These are phyloP conservation scores for Fraxinus anomala DNA, from an alignment of 257 asterid genomes.

Conservation along the genomic window DNA sequence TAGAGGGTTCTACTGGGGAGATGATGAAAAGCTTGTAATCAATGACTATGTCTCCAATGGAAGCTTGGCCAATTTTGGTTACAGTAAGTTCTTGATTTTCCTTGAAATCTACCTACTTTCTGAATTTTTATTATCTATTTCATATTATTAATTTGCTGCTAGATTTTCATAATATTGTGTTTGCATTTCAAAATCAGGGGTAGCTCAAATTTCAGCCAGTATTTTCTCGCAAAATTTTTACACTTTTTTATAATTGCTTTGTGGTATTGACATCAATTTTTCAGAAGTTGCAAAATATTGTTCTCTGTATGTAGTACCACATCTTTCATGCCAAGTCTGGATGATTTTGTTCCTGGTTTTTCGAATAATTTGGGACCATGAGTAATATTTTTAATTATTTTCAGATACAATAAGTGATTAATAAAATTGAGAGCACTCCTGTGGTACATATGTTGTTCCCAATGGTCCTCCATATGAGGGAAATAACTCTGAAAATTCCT, in stretches of 20 bases:
- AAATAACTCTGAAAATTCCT: constrained; percentile 33
- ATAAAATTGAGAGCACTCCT: constrained; percentile 27
- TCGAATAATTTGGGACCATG: constrained; percentile 28
- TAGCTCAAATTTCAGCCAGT: background rate
- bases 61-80: constrained; percentile 78
- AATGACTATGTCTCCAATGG: constrained; percentile 82
- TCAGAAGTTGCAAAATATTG: background rate
- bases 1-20: constrained; percentile 88
- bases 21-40: constrained; percentile 85
- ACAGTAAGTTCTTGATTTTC: constrained; percentile 58
- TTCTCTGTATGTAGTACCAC: constrained; percentile 29
- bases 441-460: constrained; percentile 28
- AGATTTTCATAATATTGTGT: background rate
- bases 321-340: constrained; percentile 27
- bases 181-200: background rate
- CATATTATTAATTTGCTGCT: background rate
- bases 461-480: constrained; percentile 55
- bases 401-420: constrained; percentile 14
- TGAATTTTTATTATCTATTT: background rate
- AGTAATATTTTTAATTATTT: background rate
- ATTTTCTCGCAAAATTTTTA: background rate
- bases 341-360: background rate
- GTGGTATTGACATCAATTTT: background rate
- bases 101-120: background rate
- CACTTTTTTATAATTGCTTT: too few species aligned